A percentile compares a stretch with the other conserved stretches of the same genome.
phyloP scores from a whole-genome alignment of 1,284 basidiomycete species.

The Leccinum fuscescens region DNA sequence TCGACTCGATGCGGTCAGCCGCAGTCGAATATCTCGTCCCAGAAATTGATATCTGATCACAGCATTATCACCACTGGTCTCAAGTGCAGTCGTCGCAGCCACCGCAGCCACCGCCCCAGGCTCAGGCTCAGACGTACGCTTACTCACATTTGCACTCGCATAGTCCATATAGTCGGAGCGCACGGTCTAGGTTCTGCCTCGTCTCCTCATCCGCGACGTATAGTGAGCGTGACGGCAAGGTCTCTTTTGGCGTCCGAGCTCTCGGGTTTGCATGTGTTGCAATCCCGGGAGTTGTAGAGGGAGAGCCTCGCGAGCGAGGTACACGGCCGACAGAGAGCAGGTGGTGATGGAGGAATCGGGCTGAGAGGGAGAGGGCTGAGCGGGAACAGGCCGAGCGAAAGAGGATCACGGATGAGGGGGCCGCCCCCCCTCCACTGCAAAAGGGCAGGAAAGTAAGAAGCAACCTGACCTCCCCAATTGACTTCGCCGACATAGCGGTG shows the following conservation, averaged over 20 bases:
- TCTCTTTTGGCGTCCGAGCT: conserved; percentile 25
- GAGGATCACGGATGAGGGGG: too few relatives aligned
- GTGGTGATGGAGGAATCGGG: conserved; percentile 5
- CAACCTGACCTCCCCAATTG: too few relatives aligned
- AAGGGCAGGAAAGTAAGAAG: conserved; percentile 2
- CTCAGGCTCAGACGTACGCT: neutral
- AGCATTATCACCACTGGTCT: conserved; percentile 15
- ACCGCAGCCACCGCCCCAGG: neutral
- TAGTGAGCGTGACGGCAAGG: conserved; percentile 29
- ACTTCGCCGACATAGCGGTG: neutral
- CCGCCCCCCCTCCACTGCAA: neutral
- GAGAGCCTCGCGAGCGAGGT: conserved; percentile 17
- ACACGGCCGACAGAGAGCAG: conserved; percentile 19
- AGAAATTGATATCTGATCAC: conserved; percentile 14
- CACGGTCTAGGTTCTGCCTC: conserved; percentile 26
- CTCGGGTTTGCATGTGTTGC: conserved; percentile 17
- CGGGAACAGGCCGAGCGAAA: neutral
- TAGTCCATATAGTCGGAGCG: conserved; percentile 24
- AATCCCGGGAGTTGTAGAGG: conserved; percentile 25
- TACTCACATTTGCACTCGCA: neutral
- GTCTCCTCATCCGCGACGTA: conserved; percentile 25
- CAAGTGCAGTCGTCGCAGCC: neutral
- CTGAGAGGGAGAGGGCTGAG: conserved; percentile 15
- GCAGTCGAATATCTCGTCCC: conserved; percentile 24
- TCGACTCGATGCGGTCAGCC: conserved; percentile 25